phyloP scores from a whole-genome alignment of 2,329 filamentous ascomycete species.

The Eutypa lata region DNA sequence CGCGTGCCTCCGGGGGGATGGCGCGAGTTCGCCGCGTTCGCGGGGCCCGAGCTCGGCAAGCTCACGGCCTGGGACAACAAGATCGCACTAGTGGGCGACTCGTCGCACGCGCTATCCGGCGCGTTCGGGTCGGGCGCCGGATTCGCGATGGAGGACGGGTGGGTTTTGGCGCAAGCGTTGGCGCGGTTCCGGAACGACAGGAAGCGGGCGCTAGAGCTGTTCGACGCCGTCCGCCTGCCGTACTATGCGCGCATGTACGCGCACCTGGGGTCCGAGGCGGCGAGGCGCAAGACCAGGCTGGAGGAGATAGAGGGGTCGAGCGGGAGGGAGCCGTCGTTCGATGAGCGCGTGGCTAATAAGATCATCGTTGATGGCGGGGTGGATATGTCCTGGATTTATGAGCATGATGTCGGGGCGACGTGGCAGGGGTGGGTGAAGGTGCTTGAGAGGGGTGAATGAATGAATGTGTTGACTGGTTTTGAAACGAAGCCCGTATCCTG shows the following conservation, averaged over 20 bases:
- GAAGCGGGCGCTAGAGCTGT: conserved; percentile 20
- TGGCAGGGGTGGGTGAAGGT: conserved; percentile 13
- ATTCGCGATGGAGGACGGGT: conserved; percentile 35
- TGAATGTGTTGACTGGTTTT: too few species aligned
- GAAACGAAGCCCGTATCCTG: too few species aligned
- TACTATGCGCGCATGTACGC: conserved; percentile 29
- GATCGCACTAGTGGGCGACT: conserved; percentile 51
- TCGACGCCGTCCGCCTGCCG: conserved; percentile 25
- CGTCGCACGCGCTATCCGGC: conserved; percentile 52
- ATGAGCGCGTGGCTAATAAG: conserved; percentile 19
- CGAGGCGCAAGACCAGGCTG: conserved; percentile 10
- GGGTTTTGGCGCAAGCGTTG: conserved; percentile 25
- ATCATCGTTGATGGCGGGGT: conserved; percentile 21
- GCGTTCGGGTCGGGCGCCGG: conserved; percentile 37
- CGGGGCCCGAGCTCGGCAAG: conserved; percentile 39
- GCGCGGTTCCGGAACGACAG: conserved; percentile 20
- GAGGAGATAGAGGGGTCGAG: conserved; percentile 1
- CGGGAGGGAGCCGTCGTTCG: conserved; percentile 13
- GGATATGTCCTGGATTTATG: conserved; percentile 24
- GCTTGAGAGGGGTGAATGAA: background rate
- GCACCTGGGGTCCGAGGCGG: conserved; percentile 16
- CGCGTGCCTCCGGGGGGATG: conserved; percentile 36
- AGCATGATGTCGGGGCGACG: conserved; percentile 18
- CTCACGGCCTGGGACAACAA: conserved; percentile 39
- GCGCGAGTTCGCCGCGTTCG: conserved; percentile 46